phyloP scores from a whole-genome alignment of 2,329 filamentous ascomycete species.

The Alternaria brassicicola region DNA sequence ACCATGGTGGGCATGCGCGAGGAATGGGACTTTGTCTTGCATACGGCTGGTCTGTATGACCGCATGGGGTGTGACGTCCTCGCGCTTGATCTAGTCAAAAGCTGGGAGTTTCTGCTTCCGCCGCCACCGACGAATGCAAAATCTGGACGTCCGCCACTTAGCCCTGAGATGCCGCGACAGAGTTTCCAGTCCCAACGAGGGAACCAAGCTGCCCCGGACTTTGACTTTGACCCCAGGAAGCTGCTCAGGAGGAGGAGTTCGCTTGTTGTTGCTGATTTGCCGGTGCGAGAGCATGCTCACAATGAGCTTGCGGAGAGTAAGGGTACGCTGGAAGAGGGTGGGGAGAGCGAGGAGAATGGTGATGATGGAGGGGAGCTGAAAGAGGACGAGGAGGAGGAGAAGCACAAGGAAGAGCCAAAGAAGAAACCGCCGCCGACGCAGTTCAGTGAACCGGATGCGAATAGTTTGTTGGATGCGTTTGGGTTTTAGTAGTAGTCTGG shows the following conservation, averaged over 20 bases:
- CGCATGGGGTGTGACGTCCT: slow-evolving; percentile 93
- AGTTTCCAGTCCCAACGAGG: slow-evolving; percentile 26
- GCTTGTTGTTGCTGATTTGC: slow-evolving; percentile 78
- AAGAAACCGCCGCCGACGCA: slow-evolving; percentile 70
- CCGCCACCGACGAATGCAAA: slow-evolving; percentile 29
- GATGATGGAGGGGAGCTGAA: slow-evolving; percentile 51
- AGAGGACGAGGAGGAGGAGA: slow-evolving; percentile 43
- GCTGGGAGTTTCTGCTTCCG: slow-evolving; percentile 77
- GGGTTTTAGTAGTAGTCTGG: slow-evolving; percentile 70
- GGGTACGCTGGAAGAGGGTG: slow-evolving; percentile 28
- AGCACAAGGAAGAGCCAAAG: slow-evolving; percentile 51
- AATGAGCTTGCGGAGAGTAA: slow-evolving; percentile 24
- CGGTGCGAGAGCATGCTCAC: slow-evolving; percentile 43
- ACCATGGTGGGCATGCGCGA: slow-evolving; percentile 77
- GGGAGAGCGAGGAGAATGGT: slow-evolving; percentile 20
- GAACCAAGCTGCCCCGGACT: slow-evolving; percentile 22
- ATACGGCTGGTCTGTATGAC: slow-evolving; percentile 82
- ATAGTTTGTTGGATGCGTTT: slow-evolving; percentile 88
- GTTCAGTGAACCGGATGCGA: slow-evolving; percentile 92
- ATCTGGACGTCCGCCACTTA: slow-evolving; percentile 29
- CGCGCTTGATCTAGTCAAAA: slow-evolving; percentile 80
- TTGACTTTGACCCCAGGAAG: slow-evolving; percentile 65
- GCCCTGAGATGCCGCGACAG: slow-evolving; percentile 34
- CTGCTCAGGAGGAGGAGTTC: slow-evolving; percentile 74
- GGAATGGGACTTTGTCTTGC: slow-evolving; percentile 88